Conservation (phyloP, 2,329 filamentous ascomycete genomes). For the Amauroascus verrucosus region DNA sequence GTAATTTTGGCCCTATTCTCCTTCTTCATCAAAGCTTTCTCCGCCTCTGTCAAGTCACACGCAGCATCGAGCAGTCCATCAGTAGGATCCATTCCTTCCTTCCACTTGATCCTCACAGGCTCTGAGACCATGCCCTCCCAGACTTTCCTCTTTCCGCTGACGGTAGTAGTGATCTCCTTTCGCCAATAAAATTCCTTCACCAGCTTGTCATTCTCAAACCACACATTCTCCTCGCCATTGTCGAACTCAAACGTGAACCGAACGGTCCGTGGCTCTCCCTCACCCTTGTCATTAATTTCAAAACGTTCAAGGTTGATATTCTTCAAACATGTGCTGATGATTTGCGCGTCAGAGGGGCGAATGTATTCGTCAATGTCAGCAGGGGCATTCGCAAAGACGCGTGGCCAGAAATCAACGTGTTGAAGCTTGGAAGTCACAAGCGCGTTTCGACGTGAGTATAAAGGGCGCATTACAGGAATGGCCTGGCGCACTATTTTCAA, state of each 20-base stretch:
- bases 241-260: conserved; percentile 67
- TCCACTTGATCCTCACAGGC: conserved; percentile 82
- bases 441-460: conserved; percentile 67
- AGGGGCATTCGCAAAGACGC: conserved; percentile 80
- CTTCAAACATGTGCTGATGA: conserved; percentile 59
- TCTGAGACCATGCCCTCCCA: conserved; percentile 75
- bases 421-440: conserved; percentile 56
- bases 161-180: conserved; percentile 41
- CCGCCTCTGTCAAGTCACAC: conserved; percentile 56
- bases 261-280: conserved; percentile 71
- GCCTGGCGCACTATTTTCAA: conserved; percentile 56
- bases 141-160: conserved; percentile 40
- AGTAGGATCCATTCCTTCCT: conserved; percentile 74
- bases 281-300: conserved; percentile 52
- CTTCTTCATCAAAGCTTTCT: conserved; percentile 40
- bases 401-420: conserved; percentile 75
- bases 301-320: conserved; percentile 67
- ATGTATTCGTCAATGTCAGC: conserved; percentile 81
- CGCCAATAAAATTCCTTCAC: conserved; percentile 92
- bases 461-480: conserved; percentile 54
- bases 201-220: conserved; percentile 64
- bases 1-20: conserved; percentile 25
- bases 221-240: conserved; percentile 54
- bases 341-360: conserved; percentile 59
- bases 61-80: conserved; percentile 67